phyloP scores from a whole-genome alignment of 106 monocot species.

The Dendrobium officinale region DNA sequence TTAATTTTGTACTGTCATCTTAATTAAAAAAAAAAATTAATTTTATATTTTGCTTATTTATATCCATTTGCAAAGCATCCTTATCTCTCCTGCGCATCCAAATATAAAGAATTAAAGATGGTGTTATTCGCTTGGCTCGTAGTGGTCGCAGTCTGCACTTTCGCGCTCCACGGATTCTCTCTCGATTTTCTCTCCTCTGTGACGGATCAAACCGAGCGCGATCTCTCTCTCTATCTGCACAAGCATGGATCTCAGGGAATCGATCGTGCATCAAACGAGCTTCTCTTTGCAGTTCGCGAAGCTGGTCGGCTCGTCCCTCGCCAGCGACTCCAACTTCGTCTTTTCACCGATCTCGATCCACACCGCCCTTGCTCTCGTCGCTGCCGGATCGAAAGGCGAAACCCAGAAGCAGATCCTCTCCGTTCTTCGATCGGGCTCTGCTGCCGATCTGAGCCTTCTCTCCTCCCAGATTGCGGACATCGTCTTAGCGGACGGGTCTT shows the following conservation, averaged over 20 bases:
- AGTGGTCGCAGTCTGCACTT: too few relatives aligned
- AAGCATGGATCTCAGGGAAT: slow-evolving; percentile 26
- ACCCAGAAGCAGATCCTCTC: slow-evolving; percentile 40
- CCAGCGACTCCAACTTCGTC: slow-evolving; percentile 32
- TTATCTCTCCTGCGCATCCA: too few relatives aligned
- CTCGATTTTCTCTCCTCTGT: background rate
- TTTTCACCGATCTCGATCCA: slow-evolving; percentile 62
- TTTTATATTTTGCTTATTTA: too few relatives aligned
- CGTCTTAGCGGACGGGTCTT: slow-evolving; percentile 56
- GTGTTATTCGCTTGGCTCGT: too few relatives aligned
- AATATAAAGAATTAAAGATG: too few relatives aligned
- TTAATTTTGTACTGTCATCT: too few relatives aligned
- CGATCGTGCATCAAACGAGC: slow-evolving; percentile 33
- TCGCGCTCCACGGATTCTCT: background rate
- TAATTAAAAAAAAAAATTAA: too few relatives aligned
- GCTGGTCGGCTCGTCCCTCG: slow-evolving; percentile 13
- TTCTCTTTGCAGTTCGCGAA: slow-evolving; percentile 42
- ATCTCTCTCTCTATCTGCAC: background rate
- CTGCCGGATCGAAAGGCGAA: slow-evolving; percentile 39
- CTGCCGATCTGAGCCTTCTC: slow-evolving; percentile 31
- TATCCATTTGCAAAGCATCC: too few relatives aligned
- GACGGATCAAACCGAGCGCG: too few relatives aligned
- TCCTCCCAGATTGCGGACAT: slow-evolving; percentile 39
- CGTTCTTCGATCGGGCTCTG: slow-evolving; percentile 22
- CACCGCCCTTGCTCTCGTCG: slow-evolving; percentile 41